Evolutionary conservation across 768 basidiomycete genomes (phyloP), one percentile per base, ranked within the genome.

Genomic region (Termitomyces sp.): DNA sequence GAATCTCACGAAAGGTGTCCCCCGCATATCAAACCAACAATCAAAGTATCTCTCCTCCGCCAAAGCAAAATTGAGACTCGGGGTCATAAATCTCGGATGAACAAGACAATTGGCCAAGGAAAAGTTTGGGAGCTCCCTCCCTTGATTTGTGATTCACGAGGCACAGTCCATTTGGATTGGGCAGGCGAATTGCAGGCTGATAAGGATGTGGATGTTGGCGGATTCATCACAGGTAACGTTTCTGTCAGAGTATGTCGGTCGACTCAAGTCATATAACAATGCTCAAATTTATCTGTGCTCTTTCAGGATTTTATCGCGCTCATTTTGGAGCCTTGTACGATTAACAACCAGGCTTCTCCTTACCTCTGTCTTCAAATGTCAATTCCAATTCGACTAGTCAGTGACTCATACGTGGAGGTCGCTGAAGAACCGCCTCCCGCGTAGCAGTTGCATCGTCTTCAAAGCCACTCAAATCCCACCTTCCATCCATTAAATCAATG

Each of bases 291-390:
- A 46, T 35, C 3, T 53, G 43, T 24, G 35, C 35, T 55, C 36
- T 56, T 55, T 58, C 58, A 87, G 86, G 86, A 88, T 63, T 86
- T 77, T 57, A 76, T 88, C 35, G 71, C 76, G 10, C 66, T 87
- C 26, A 70, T 75, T 3, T 62, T 87, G 12, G 61, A 46, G 63
- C 72, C n/a, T 80, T 82, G 59, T 48, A 57, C 53, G 10, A 16
- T 68, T 67, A 14, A 68, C 62, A 70, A 69, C n/a, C 68, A 62
- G 35, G 26, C 52, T 9, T 69, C 73, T 36, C 63, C 78, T 62
- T 56, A 79, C 65, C 28, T 70, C 66, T 56, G 61, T 57, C 57
- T 77, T 20, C 79, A 78, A 64, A 65, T 83, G 52, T 72, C 72
- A 12, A 72, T 82, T 58, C 80, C 83, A 1, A 80, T 87, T 50